phyloP scores from a whole-genome alignment of 2,329 filamentous ascomycete species.

The Penicillium sp. region DNA sequence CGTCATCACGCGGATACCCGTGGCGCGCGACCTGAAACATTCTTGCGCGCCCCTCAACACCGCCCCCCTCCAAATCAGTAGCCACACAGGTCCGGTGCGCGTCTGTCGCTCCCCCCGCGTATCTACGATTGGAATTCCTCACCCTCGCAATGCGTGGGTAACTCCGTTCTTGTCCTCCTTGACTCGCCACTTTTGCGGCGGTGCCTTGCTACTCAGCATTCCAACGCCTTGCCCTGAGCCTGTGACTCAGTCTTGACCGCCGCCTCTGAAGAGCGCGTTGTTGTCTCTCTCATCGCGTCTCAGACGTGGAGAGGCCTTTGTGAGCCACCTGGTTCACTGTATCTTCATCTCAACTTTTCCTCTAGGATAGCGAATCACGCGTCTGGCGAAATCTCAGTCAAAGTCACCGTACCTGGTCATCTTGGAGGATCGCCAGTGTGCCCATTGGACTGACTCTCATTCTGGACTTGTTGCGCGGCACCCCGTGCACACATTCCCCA shows the following conservation, averaged over 20 bases:
- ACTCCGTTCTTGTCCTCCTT: conserved; percentile 14
- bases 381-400: no score
- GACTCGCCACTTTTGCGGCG: conserved; percentile 18
- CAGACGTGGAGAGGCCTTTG: no score
- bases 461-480: conserved; percentile 16
- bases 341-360: no score
- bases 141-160: conserved; percentile 24
- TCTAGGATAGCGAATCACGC: no score
- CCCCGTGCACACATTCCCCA: conserved; percentile 18
- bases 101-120: conserved; percentile 6
- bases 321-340: no score
- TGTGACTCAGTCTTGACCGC: conserved; percentile 8
- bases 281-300: conserved; percentile 10
- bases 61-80: background rate
- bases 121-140: conserved; percentile 14
- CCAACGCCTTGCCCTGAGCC: conserved; percentile 15
- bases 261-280: conserved; percentile 3
- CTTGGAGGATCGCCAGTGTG: conserved; percentile 4
- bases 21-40: conserved; percentile 30
- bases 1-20: conserved; percentile 21
- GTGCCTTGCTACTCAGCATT: conserved; percentile 25
- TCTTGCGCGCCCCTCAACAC: conserved; percentile 14
- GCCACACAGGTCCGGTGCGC: conserved; percentile 1
- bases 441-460: conserved; percentile 12
- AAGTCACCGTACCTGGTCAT: no score